These are phyloP conservation scores for Sclerotinia spermophila DNA, from an alignment of 2,329 filamentous ascomycete species.

Conservation along the genomic window DNA sequence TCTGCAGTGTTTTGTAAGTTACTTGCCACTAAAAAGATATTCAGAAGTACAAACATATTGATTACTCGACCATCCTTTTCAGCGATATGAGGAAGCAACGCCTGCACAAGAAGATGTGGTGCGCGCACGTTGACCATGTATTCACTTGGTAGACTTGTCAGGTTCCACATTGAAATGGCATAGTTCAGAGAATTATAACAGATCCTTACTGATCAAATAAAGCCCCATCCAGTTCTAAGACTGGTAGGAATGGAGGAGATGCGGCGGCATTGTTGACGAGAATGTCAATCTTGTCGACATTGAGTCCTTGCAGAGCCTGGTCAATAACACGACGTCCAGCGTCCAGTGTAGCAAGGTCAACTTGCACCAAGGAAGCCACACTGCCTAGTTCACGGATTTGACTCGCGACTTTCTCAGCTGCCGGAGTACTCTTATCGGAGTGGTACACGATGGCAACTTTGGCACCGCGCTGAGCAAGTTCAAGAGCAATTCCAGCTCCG, in stretches of 20 bases:
- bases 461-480: constrained; percentile 52
- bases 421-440: constrained; percentile 37
- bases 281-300: constrained; percentile 37
- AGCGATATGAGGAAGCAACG: constrained; percentile 48
- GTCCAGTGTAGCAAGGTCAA: constrained; percentile 45
- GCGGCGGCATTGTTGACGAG: constrained; percentile 42
- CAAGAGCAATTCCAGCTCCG: constrained; percentile 53
- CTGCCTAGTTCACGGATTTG: constrained; percentile 44
- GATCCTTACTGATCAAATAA: background rate
- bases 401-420: constrained; percentile 44
- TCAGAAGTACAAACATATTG: constrained; percentile 44
- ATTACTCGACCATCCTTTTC: constrained; percentile 48
- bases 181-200: background rate
- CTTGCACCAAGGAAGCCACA: constrained; percentile 51
- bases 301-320: background rate
- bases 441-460: constrained; percentile 56
- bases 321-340: constrained; percentile 37
- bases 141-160: constrained; percentile 1
- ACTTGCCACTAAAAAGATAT: background rate
- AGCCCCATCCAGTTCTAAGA: background rate
- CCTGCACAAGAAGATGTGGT: constrained; percentile 50
- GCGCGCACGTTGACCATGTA: constrained; percentile 48
- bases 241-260: background rate
- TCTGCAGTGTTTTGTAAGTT: background rate
- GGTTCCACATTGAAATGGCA: background rate